phyloP scores from a whole-genome alignment of 176 grass and related monocot species.

The Chloris gayana region DNA sequence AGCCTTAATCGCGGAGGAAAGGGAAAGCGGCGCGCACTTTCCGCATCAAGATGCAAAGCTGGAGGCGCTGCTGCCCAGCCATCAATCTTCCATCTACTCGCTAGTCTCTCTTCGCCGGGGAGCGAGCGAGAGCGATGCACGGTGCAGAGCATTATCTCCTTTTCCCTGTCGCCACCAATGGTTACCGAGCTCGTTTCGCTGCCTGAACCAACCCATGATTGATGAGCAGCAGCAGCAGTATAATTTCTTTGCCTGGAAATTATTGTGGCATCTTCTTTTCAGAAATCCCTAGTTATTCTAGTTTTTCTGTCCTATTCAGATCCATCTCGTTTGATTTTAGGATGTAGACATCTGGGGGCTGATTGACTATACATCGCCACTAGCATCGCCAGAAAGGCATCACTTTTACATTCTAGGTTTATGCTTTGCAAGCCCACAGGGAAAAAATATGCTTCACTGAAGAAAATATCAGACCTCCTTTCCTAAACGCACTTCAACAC shows the following conservation, averaged over 20 bases:
- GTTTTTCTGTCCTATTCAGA: conserved; percentile 15
- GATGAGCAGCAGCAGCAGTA: not conserved
- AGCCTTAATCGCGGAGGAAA: not conserved
- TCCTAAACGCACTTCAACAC: not conserved
- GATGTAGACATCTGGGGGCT: conserved; percentile 13
- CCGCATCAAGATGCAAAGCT: not conserved
- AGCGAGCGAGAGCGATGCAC: conserved; percentile 4
- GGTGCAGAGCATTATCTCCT: not conserved
- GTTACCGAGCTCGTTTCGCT: not conserved
- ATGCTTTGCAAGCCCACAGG: not conserved
- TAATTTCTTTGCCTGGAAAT: not conserved
- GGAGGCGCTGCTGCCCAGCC: not conserved
- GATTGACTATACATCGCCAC: conserved; percentile 5
- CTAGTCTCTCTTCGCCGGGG: not conserved
- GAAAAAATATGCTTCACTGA: not conserved
- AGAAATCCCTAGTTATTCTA: not conserved
- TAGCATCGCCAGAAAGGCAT: conserved; percentile 4
- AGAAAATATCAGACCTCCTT: not conserved
- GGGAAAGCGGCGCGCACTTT: not conserved
- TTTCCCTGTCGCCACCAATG: not conserved
- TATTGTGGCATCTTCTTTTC: not conserved
- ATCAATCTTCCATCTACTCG: not conserved
- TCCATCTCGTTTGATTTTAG: not conserved
- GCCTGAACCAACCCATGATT: conserved; percentile 9
- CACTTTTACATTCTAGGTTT: conserved; percentile 24